Percentiles rank a stretch among this genome's conserved stretches.
phyloP scores from a whole-genome alignment of 768 basidiomycete genomes.

The Lactarius deliciosus region DNA sequence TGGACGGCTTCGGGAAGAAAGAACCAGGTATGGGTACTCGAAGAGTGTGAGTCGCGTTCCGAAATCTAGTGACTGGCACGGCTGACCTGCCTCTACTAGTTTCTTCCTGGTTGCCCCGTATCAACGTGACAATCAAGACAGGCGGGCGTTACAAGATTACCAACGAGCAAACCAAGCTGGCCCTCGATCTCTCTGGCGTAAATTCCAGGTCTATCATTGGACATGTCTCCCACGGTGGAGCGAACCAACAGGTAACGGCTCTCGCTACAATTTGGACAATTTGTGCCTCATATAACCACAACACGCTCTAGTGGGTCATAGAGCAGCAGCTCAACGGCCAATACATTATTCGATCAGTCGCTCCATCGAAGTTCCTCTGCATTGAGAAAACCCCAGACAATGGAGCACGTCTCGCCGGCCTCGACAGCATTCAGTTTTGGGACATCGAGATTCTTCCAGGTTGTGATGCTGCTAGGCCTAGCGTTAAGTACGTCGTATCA shows the following conservation, averaged over 20 bases:
- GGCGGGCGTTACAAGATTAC: background rate
- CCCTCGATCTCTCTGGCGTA: background rate
- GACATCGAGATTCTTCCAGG: background rate
- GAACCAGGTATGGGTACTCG: constrained; percentile 2
- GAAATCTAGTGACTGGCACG: background rate
- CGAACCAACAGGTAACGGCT: background rate
- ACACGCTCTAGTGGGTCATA: background rate
- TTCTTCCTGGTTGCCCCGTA: background rate
- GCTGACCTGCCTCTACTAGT: background rate
- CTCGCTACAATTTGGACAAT: background rate
- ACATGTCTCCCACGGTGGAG: background rate
- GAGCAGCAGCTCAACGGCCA: background rate
- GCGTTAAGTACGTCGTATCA: background rate
- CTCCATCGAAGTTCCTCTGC: background rate
- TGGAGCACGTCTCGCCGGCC: background rate
- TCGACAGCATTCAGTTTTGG: background rate
- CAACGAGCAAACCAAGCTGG: background rate
- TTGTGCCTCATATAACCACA: background rate
- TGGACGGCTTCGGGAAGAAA: background rate
- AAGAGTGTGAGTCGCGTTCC: constrained; percentile 1
- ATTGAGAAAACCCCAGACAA: background rate
- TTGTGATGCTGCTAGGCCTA: background rate
- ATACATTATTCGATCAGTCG: background rate
- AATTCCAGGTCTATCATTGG: background rate
- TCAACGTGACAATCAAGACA: background rate